phyloP scores from a whole-genome alignment of 371 early-diverging fungal genomes.

The Catenaria anguillulae region DNA sequence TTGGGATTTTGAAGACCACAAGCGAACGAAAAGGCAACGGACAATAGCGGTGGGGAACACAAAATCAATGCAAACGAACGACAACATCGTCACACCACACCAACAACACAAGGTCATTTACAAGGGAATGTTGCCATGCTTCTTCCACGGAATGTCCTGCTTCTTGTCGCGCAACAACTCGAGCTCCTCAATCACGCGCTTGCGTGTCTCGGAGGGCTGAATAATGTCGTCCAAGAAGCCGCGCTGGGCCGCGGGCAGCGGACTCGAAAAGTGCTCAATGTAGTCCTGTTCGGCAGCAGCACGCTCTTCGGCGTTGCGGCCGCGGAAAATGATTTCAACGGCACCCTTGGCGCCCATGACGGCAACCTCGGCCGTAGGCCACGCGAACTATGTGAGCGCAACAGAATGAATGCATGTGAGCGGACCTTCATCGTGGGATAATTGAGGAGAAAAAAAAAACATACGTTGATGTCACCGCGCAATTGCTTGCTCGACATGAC shows the following conservation, averaged over 20 bases:
- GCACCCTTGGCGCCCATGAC: slow-evolving; percentile 97
- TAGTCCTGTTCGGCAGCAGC: slow-evolving; percentile 71
- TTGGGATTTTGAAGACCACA: no score
- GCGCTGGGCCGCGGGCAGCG: slow-evolving; percentile 86
- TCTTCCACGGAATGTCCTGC: slow-evolving; percentile 66
- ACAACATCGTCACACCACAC: no score
- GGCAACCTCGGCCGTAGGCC: slow-evolving; percentile 95
- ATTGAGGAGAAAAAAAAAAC: neutral
- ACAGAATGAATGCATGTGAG: slow-evolving; percentile 3
- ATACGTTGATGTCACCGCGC: slow-evolving; percentile 57
- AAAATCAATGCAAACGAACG: no score
- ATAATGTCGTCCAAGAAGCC: slow-evolving; percentile 93
- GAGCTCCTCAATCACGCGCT: slow-evolving; percentile 74
- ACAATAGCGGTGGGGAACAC: no score
- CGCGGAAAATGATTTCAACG: slow-evolving; percentile 87
- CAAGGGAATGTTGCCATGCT: slow-evolving; percentile 88
- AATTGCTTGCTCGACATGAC: slow-evolving; percentile 95
- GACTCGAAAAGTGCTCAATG: slow-evolving; percentile 83
- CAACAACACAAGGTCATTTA: no score
- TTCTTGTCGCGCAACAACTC: slow-evolving; percentile 58
- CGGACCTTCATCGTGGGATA: neutral
- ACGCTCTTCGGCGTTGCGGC: slow-evolving; percentile 32
- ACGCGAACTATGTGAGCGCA: slow-evolving; percentile 49
- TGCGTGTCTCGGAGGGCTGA: slow-evolving; percentile 64
- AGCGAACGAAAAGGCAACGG: no score